Evolutionary conservation across 140 eudicot species (phyloP), one percentile per base, ranked within the genome.

Genomic region (Anethum foeniculum): DNA sequence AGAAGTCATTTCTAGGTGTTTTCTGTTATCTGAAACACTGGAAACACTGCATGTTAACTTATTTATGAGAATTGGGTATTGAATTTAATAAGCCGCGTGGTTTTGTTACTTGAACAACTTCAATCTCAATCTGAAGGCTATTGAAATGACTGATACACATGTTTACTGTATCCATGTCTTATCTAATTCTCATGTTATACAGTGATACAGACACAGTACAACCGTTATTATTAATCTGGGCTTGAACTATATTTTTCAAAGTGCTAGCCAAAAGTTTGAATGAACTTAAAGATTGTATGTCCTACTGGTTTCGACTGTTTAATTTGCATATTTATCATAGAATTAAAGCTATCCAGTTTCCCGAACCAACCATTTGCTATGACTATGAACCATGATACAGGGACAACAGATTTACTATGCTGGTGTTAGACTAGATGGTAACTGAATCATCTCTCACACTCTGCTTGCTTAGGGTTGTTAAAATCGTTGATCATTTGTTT

Each of bases 1-100:
- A 68, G 74, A 68, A 68, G 74, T 68, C 74, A 62, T 62, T 62
- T 25, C 34, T 62, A 62, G 69, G 69, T 62, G 74, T 68, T 68
- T 68, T 68, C 14, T 32, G 74, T 68, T 68, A 13, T 68, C 74
- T 68, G 74, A 32, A 30, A 68, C 4, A 14, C 0, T 25, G 25
- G 36, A 32, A 68, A 68, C 74, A 68, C 39, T 68, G 9, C 74
- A 68, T 68, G 74, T 68, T 68, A 32, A 68, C 10, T 28, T 28
- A 27, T 65, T 68, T 68, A 68, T 68, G 74, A 34, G 38, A 68
- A 68, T 30, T 68, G 74, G 74, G 74, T 15, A 68, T 68, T 68
- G 39, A 68, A 28, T 13, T 68, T 3, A 68, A 68, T 28, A 68
- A 32, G 43, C 43, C 74, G 8, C 74, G 74, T 68, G 74, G 74